Evolutionary conservation across 352 stramenopile genomes (phyloP).

Genomic region (Phytophthora aleatoria): DNA sequence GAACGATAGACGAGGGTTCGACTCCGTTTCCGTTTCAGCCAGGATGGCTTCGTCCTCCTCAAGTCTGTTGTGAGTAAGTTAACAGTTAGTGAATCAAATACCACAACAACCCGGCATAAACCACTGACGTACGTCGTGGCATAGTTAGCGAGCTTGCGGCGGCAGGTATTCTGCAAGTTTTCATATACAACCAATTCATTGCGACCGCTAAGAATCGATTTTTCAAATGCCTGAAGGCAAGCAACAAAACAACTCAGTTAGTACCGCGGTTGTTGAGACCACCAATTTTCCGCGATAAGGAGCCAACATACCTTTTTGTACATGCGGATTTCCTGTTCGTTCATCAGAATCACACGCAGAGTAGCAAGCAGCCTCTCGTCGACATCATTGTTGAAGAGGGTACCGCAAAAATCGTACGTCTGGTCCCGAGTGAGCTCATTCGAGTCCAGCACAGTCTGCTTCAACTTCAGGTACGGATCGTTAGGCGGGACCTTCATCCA

Average conservation of each 20-base stretch:
- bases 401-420: conserved; percentile 78
- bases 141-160: conserved; percentile 50
- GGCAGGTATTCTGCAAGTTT: conserved; percentile 46
- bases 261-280: neutral
- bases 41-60: conserved; percentile 50
- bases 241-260: conserved; percentile 3
- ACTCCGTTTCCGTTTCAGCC: conserved; percentile 22
- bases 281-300: too few species aligned
- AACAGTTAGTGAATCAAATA: neutral
- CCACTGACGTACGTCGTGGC: conserved; percentile 49
- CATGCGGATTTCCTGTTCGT: conserved; percentile 51
- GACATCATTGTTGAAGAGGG: conserved; percentile 51
- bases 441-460: conserved; percentile 65
- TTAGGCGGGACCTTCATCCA: conserved; percentile 69
- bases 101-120: neutral
- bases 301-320: conserved; percentile 46
- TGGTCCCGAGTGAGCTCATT: conserved; percentile 61
- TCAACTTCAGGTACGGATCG: conserved; percentile 61
- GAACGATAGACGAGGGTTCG: conserved; percentile 31
- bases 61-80: conserved; percentile 27
- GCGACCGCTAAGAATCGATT: conserved; percentile 44
- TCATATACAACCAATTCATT: conserved; percentile 67
- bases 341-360: conserved; percentile 60
- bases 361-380: conserved; percentile 68
- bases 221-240: conserved; percentile 44